phyloP scores from a whole-genome alignment of 2,329 filamentous ascomycete genomes.

The Lasiodiplodia theobromae region DNA sequence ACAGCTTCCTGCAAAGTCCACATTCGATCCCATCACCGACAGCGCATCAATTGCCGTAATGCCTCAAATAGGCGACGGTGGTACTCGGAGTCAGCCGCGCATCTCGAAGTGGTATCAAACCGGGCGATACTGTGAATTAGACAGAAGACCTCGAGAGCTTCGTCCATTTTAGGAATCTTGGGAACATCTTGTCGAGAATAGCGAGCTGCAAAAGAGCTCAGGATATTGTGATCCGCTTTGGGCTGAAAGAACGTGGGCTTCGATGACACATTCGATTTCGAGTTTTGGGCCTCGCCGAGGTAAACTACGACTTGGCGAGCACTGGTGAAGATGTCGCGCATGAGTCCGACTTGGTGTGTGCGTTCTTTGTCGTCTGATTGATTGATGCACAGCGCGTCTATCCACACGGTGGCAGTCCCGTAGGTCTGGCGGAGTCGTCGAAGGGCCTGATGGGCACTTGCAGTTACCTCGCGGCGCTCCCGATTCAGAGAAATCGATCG shows the following conservation, averaged over 20 bases:
- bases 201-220: too few species aligned
- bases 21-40: conserved; percentile 34
- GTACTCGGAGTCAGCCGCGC: not conserved
- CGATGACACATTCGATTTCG: not conserved
- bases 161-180: not conserved
- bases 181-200: not conserved
- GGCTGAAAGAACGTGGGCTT: not conserved
- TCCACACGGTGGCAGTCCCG: not conserved
- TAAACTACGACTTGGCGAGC: conserved; percentile 9
- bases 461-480: not conserved
- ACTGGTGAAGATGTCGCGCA: not conserved
- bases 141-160: conserved; percentile 2
- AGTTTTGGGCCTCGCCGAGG: conserved; percentile 3
- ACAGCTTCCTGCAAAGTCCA: conserved; percentile 35
- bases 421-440: not conserved
- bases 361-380: conserved; percentile 9
- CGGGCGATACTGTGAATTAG: not conserved
- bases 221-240: not conserved
- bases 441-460: not conserved
- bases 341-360: not conserved
- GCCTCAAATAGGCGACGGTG: conserved; percentile 29
- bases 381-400: conserved; percentile 23
- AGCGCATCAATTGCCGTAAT: conserved; percentile 32
- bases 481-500: not conserved
- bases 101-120: not conserved